A percentile compares a stretch with the other conserved stretches of the same genome.
phyloP scores from a whole-genome alignment of 306 rosid species.

The Sindora glabra region DNA sequence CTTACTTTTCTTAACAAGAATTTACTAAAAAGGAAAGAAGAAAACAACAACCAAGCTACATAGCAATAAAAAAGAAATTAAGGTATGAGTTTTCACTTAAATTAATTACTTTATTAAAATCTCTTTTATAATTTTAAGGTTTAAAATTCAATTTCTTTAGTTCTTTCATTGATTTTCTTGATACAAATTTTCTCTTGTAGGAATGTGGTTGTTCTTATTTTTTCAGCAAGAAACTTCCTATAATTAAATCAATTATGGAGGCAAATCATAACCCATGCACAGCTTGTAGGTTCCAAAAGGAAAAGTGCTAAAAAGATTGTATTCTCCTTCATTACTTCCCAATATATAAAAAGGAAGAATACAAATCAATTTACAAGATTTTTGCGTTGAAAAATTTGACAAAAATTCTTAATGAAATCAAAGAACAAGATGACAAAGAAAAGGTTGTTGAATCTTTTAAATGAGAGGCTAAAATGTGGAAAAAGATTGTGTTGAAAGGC shows the following conservation, averaged over 20 bases:
- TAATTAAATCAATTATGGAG: neutral
- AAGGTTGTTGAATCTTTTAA: neutral
- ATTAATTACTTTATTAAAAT: too few relatives aligned
- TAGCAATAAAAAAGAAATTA: too few relatives aligned
- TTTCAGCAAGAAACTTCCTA: too few relatives aligned
- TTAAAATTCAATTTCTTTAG: too few relatives aligned
- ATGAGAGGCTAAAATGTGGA: conserved; percentile 24
- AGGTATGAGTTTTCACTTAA: too few relatives aligned
- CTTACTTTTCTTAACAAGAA: too few relatives aligned
- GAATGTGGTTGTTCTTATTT: neutral
- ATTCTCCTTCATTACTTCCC: conserved; percentile 11
- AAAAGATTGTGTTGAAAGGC: neutral
- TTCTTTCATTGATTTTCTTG: too few relatives aligned
- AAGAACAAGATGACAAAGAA: neutral
- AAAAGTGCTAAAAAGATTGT: conserved; percentile 9
- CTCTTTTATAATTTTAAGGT: too few relatives aligned
- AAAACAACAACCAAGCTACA: too few relatives aligned
- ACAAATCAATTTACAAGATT: neutral
- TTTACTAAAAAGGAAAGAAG: too few relatives aligned
- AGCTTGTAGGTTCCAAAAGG: conserved; percentile 16
- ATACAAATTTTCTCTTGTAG: neutral
- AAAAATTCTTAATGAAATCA: neutral
- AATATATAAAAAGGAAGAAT: neutral
- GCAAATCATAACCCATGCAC: neutral
- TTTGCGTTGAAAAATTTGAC: conserved; percentile 2